phyloP scores from a whole-genome alignment of 352 stramenopile species.

The Phytophthora pisi region DNA sequence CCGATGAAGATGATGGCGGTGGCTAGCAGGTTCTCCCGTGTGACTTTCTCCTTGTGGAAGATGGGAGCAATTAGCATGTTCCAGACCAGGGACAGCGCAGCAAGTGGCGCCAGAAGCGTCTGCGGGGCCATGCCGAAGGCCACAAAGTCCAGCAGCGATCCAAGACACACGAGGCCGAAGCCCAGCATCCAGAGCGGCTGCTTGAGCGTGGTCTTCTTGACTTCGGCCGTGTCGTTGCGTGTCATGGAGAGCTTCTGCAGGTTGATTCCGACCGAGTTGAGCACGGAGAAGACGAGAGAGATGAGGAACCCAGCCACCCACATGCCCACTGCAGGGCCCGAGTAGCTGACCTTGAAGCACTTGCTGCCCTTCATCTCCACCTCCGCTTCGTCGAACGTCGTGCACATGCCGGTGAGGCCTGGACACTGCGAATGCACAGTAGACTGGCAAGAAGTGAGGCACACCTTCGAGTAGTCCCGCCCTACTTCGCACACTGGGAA shows the following conservation, averaged over 20 bases:
- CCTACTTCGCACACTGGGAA: slow-evolving; percentile 87
- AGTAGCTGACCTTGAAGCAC: slow-evolving; percentile 83
- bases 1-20: slow-evolving; percentile 90
- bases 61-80: slow-evolving; percentile 92
- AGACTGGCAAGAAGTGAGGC: slow-evolving; percentile 64
- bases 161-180: slow-evolving; percentile 81
- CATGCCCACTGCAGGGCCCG: slow-evolving; percentile 74
- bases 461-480: slow-evolving; percentile 69
- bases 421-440: slow-evolving; percentile 66
- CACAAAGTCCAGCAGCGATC: slow-evolving; percentile 90
- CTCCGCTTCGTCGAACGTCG: slow-evolving; percentile 40
- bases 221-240: slow-evolving; percentile 64
- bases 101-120: slow-evolving; percentile 89
- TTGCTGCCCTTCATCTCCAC: slow-evolving; percentile 73
- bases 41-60: slow-evolving; percentile 91
- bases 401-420: slow-evolving; percentile 64
- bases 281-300: slow-evolving; percentile 87
- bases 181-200: slow-evolving; percentile 92
- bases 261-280: slow-evolving; percentile 92
- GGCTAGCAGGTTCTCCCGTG: slow-evolving; percentile 76
- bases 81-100: slow-evolving; percentile 90
- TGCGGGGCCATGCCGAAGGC: slow-evolving; percentile 92
- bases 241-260: slow-evolving; percentile 91
- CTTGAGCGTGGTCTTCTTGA: slow-evolving; percentile 78
- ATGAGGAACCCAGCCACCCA: slow-evolving; percentile 89